A percentile compares a stretch with the other conserved stretches of the same genome.
Conservation (phyloP, 2,329 filamentous ascomycete genomes). For the Arthroderma sp. region DNA sequence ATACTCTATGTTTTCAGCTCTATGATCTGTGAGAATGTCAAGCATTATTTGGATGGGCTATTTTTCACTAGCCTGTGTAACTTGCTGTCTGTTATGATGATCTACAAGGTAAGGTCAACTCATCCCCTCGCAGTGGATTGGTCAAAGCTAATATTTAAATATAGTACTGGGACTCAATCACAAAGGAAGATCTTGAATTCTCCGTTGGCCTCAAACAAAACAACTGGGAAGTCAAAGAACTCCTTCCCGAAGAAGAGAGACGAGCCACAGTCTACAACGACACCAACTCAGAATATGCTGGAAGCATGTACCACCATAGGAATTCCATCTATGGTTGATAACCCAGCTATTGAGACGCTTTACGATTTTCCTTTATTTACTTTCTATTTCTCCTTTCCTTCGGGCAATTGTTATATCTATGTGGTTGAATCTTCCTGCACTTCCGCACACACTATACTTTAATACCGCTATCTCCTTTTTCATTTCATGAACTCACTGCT, state of each 20-base stretch:
- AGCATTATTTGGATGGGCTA: constrained; percentile 87
- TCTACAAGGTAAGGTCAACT: constrained; percentile 65
- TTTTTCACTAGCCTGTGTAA: constrained; percentile 95
- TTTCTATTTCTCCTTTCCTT: neutral
- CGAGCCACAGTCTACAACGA: constrained; percentile 60
- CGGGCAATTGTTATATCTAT: constrained; percentile 3
- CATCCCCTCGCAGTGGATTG: neutral
- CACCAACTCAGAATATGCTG: constrained; percentile 31
- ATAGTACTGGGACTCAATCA: constrained; percentile 98
- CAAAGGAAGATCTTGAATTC: constrained; percentile 94
- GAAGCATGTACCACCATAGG: constrained; percentile 31
- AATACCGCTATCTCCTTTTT: no score
- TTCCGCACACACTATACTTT: no score
- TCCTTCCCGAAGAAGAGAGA: constrained; percentile 67
- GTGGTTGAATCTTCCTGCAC: neutral
- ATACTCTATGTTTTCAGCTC: constrained; percentile 82
- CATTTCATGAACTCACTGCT: no score
- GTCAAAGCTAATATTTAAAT: constrained; percentile 18
- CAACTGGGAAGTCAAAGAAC: constrained; percentile 97
- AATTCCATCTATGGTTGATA: constrained; percentile 25
- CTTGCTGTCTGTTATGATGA: constrained; percentile 93
- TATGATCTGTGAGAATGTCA: constrained; percentile 66
- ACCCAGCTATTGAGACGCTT: constrained; percentile 18
- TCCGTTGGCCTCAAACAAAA: constrained; percentile 89
- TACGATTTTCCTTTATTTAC: neutral